phyloP scores from a whole-genome alignment of 768 basidiomycete genomes.

The Lactarius hatsudake region DNA sequence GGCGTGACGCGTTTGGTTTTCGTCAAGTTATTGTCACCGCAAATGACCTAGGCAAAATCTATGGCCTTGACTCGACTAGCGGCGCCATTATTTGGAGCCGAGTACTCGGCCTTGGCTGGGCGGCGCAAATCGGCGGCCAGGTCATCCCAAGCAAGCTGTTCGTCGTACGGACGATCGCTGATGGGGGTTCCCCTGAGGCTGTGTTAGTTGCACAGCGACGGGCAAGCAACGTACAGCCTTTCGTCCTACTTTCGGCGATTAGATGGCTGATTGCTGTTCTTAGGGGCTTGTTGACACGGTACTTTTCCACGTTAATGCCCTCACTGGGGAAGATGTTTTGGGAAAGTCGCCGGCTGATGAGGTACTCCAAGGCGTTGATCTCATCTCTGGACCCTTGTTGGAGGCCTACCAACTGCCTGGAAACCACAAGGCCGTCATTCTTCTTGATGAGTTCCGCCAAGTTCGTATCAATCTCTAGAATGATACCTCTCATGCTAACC shows the following conservation, averaged over 20 bases:
- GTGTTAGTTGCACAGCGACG: constrained; percentile 60
- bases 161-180: constrained; percentile 47
- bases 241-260: background rate
- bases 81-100: constrained; percentile 81
- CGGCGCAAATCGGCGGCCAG: constrained; percentile 51
- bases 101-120: constrained; percentile 71
- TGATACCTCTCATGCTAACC: background rate
- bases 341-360: constrained; percentile 35
- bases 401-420: constrained; percentile 55
- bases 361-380: constrained; percentile 56
- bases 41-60: constrained; percentile 70
- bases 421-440: constrained; percentile 49
- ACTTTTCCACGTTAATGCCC: constrained; percentile 69
- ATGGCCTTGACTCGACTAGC: constrained; percentile 75
- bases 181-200: constrained; percentile 50
- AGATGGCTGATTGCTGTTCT: constrained; percentile 14
- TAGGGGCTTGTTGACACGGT: constrained; percentile 69
- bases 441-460: constrained; percentile 78
- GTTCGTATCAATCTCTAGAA: constrained; percentile 37
- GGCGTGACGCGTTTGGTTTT: constrained; percentile 83
- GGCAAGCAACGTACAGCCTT: constrained; percentile 53
- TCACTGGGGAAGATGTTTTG: constrained; percentile 67
- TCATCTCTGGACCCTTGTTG: constrained; percentile 55
- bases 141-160: constrained; percentile 63
- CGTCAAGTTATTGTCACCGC: constrained; percentile 76